phyloP scores from a whole-genome alignment of 1,284 basidiomycete species.

The Wallemia mellicola region DNA sequence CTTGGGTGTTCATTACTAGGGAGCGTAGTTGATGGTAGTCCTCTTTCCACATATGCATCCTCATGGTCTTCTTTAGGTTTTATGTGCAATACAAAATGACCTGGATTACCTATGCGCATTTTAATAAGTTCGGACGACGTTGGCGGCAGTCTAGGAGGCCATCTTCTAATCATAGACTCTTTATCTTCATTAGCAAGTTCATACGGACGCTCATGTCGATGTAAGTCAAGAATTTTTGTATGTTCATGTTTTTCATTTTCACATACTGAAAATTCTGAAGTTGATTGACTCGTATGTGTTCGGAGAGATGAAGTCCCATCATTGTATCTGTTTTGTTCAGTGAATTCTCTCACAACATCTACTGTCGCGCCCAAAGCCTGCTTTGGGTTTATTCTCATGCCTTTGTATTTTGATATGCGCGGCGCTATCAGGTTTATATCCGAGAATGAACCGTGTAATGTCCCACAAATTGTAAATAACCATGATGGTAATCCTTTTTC shows the following conservation, averaged over 20 bases:
- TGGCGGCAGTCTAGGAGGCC: not conserved
- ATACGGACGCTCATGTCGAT: not conserved
- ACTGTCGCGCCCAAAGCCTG: not conserved
- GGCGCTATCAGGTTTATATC: not conserved
- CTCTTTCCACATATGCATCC: not conserved
- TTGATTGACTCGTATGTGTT: not conserved
- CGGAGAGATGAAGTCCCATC: not conserved
- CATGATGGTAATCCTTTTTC: not conserved
- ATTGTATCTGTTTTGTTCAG: not conserved
- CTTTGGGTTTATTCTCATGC: not conserved
- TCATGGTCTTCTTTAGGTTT: not conserved
- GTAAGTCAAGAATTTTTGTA: not conserved
- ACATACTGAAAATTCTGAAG: not conserved
- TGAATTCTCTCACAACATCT: not conserved
- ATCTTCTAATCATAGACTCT: not conserved
- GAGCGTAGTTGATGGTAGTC: not conserved
- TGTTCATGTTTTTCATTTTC: not conserved
- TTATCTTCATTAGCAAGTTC: not conserved
- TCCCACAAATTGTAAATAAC: not conserved
- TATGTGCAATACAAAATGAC: not conserved
- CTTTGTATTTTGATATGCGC: not conserved
- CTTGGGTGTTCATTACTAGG: not conserved
- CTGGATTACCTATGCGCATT: not conserved
- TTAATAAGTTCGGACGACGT: not conserved
- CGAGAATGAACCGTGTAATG: not conserved